Evolutionary conservation across 2,329 filamentous ascomycete genomes (phyloP).

Genomic region (Cercospora brassicicola): DNA sequence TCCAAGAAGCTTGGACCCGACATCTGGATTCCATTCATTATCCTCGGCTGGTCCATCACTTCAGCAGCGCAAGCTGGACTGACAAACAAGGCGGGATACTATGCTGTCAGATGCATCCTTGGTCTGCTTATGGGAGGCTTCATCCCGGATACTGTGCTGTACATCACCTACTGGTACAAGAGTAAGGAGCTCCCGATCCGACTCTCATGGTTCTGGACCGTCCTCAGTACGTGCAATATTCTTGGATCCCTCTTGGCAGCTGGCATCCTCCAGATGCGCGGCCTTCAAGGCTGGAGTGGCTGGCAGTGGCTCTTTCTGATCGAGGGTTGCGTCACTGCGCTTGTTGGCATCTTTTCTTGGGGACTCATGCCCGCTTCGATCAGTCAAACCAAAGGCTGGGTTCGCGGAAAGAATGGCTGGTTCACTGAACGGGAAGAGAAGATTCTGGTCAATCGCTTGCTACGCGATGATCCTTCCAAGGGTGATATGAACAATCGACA

Average conservation of each 20-base stretch:
- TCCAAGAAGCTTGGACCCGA: slow-evolving; percentile 50
- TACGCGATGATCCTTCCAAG: slow-evolving; percentile 59
- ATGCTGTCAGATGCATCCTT: slow-evolving; percentile 41
- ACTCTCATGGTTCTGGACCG: slow-evolving; percentile 46
- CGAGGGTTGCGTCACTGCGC: slow-evolving; percentile 36
- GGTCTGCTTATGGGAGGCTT: slow-evolving; percentile 43
- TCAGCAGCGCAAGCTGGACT: slow-evolving; percentile 34
- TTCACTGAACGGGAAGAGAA: slow-evolving; percentile 62
- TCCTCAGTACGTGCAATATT: slow-evolving; percentile 35
- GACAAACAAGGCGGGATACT: slow-evolving; percentile 40
- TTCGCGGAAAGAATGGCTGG: slow-evolving; percentile 65
- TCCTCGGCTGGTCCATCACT: slow-evolving; percentile 47
- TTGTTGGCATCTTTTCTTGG: slow-evolving; percentile 35
- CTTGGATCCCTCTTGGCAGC: slow-evolving; percentile 52
- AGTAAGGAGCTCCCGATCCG: slow-evolving; percentile 45
- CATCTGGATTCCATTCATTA: slow-evolving; percentile 47
- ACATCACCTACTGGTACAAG: slow-evolving; percentile 33
- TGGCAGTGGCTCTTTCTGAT: slow-evolving; percentile 37
- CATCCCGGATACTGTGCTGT: slow-evolving; percentile 53
- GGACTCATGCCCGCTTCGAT: slow-evolving; percentile 53
- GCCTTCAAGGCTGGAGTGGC: slow-evolving; percentile 32
- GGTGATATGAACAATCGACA: slow-evolving; percentile 62
- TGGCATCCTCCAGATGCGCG: slow-evolving; percentile 49
- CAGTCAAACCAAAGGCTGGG: slow-evolving; percentile 58
- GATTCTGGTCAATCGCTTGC: slow-evolving; percentile 62